phyloP scores from a whole-genome alignment of 257 asterid genomes.

The Solanum clarkiae region DNA sequence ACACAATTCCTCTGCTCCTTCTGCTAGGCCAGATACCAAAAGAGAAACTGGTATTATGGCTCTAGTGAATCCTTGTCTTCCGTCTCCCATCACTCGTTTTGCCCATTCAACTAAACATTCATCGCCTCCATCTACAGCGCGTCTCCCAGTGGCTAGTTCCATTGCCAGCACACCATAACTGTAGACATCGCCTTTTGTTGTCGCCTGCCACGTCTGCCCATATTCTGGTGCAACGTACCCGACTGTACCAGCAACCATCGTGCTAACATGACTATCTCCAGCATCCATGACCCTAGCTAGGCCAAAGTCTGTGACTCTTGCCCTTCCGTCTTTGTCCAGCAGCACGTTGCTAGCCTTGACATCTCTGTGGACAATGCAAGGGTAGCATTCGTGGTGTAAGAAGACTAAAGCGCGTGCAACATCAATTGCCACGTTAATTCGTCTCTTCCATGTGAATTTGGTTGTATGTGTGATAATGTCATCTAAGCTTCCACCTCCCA shows the following conservation, averaged over 20 bases:
- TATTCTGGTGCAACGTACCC: constrained; percentile 99
- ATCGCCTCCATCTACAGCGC: constrained; percentile 92
- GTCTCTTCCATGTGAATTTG: constrained; percentile 39
- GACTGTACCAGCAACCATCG: constrained; percentile 91
- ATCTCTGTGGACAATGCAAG: constrained; percentile 76
- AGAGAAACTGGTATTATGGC: constrained; percentile 41
- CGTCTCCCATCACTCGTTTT: constrained; percentile 63
- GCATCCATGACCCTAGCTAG: constrained; percentile 77
- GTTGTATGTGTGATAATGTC: constrained; percentile 32
- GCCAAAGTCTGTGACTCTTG: constrained; percentile 88
- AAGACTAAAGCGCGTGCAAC: constrained; percentile 68
- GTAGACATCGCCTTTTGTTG: constrained; percentile 92
- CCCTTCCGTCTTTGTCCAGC: constrained; percentile 66
- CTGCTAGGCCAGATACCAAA: constrained; percentile 48
- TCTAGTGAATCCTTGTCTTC: constrained; percentile 23
- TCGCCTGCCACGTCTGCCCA: constrained; percentile 90
- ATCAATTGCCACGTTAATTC: constrained; percentile 63
- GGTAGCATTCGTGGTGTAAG: constrained; percentile 87
- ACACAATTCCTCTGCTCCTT: constrained; percentile 63
- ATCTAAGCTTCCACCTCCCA: constrained; percentile 84
- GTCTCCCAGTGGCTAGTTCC: constrained; percentile 85
- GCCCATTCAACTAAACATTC: constrained; percentile 95
- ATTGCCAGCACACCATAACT: constrained; percentile 81
- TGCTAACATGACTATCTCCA: constrained; percentile 82
- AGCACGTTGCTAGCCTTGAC: constrained; percentile 98